Base-by-base conservation (phyloP, 805 yeast species). In the Ogataea methanolica region DNA sequence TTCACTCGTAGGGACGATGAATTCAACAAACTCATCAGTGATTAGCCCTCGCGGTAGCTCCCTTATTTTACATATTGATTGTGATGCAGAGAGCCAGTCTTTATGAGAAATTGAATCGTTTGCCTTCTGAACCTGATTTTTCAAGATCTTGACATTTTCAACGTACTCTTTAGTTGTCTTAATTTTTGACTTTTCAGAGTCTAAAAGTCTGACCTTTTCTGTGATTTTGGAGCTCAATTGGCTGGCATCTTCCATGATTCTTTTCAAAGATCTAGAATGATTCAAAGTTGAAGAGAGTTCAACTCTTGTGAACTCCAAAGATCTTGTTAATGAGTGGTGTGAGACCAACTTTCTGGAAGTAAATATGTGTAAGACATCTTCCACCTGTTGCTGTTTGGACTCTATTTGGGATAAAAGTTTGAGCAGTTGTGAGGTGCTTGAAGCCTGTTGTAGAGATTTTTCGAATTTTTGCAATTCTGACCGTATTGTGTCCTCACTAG, bases 1-100 rank as follows among this genome's bases (percentile, higher is more conserved):
- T 47, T 88, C 95, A 11, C 85, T 72, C 0, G 96, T 82, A 0
- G 99, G 99, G 16, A 92, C 92, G 58, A 86, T 87, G 40, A 75
- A 81, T 43, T 82, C 76, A 2, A 96, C 92, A 64, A 85, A 90
- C 46, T 78, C 71, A 17, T 96, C 91, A 15, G 66, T 53, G 22
- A 75, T 70, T 15, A 85, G 61, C 1, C 72, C 74, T 1, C 64
- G 55, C 0, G 95, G 88, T 36, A 92, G 67, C 6, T 61, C 47
- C 41, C 76, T 68, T 4, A 85, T 80, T 26, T 69, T 69, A 16
- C 66, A 59, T 5, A 90, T 84, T 16, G 89, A 77, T 45, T 70
- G 70, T 0, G 96, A 92, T 1, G 96, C 96, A n/a, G 78, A 62
- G 29, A 76, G 79, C 87, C 94, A 89, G 55, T 88, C 79, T 31